Conservation (phyloP, 1,139 yeast genomes). For the Lizanozyma gosingica region DNA sequence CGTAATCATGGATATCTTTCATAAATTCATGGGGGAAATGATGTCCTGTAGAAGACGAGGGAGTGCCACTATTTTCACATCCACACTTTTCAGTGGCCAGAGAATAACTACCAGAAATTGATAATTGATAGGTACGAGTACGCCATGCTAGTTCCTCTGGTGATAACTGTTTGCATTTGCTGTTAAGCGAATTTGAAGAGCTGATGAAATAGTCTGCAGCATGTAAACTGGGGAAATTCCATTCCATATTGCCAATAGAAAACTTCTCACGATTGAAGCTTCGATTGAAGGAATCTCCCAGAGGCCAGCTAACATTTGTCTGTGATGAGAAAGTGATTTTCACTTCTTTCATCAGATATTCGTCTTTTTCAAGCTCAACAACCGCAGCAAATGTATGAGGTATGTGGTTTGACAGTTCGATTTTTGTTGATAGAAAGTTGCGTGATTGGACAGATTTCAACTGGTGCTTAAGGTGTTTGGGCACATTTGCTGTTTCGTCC, state of each 20-base stretch:
- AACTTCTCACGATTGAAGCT: slow-evolving; percentile 7
- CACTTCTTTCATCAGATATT: slow-evolving; percentile 3
- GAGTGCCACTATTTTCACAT: not conserved
- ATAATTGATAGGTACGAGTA: not conserved
- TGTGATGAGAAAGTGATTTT: slow-evolving; percentile 6
- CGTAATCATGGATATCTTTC: not conserved
- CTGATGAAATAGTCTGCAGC: slow-evolving; percentile 7
- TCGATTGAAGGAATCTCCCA: slow-evolving; percentile 7
- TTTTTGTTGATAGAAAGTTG: slow-evolving; percentile 8
- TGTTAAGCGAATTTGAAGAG: not conserved
- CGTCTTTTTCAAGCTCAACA: slow-evolving; percentile 7
- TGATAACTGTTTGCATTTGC: not conserved
- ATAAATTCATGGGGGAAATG: not conserved
- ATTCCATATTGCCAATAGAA: slow-evolving; percentile 8
- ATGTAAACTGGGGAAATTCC: slow-evolving; percentile 6
- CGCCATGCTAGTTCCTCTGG: not conserved
- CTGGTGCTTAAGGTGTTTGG: slow-evolving; percentile 1
- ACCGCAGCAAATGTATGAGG: slow-evolving; percentile 12
- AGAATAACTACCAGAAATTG: not conserved
- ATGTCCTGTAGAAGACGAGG: not conserved
- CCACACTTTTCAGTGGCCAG: not conserved
- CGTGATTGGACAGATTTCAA: slow-evolving; percentile 5
- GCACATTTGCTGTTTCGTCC: not conserved
- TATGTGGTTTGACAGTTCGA: slow-evolving; percentile 9
- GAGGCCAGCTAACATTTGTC: slow-evolving; percentile 9